Evolutionary conservation across 257 asterid genomes (phyloP), one percentile per base, ranked within the genome.

Genomic region (Verbena officinalis): DNA sequence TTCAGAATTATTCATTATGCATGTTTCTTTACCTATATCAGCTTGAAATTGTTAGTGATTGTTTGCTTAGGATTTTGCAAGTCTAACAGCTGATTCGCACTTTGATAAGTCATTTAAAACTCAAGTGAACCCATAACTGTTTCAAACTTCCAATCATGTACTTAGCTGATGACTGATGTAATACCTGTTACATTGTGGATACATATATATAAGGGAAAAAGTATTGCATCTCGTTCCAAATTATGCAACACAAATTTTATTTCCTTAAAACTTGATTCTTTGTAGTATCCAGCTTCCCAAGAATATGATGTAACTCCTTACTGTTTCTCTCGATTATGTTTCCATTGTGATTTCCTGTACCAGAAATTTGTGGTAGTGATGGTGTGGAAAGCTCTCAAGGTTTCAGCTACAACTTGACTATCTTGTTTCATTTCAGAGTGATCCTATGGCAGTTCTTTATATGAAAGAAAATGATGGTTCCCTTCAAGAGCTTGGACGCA

Each of bases 361-460:
- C 15, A 60, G 13, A 27, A 38, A 59, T 34, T 57, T 43, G 52
- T 39, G 23, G 53, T 23, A 52, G 9, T 64, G 17, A 59, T 59
- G 20, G 36, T 44, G 23, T 67, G 52, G 50, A 40, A 20, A 61
- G 53, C 40, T 55, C 57, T 61, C 49, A 51, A 44, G 31, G 45
- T 53, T 55, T 61, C 23, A 48, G 73, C 49, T 57, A 65, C 43
- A 73, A 58, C 61, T 64, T 77, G 54, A 74, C 59, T 30, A 14
- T 67, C 67, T 65, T 50, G 38, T 59, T 72, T 76, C 67, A 70
- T 74, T 77, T 72, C 87, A 94, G 99, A 90, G 99, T 74, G 98
- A 94, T 79, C 99, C 99, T 55, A 90, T 94, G 99, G 85, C 82
- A 46, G 83, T 90, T 38, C 67, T 90, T 27, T 94, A 84, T 81